A percentile compares a stretch with the other conserved stretches of the same genome.
Evolutionary conservation across 495 filamentous ascomycete species (phyloP).

Genomic region (Endocarpon pusillum): DNA sequence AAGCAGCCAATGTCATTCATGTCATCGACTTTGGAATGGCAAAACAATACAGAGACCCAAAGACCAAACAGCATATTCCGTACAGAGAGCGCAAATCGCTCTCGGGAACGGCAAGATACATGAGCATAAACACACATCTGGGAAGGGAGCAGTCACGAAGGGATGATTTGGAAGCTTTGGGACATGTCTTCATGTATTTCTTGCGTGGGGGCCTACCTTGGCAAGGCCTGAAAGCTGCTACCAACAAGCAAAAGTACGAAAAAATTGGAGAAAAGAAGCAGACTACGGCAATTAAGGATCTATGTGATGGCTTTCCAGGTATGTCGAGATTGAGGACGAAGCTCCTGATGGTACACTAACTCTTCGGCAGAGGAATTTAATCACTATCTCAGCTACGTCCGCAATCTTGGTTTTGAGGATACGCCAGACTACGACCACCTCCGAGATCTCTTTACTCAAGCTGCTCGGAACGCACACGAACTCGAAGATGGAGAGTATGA

Average conservation of each 20-base stretch:
- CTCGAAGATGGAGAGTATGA: slow-evolving; percentile 98
- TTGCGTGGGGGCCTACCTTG: slow-evolving; percentile 87
- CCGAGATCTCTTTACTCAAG: slow-evolving; percentile 87
- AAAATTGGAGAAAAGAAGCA: slow-evolving; percentile 99
- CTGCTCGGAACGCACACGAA: slow-evolving; percentile 85
- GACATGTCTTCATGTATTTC: slow-evolving; percentile 99
- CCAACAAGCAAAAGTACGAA: slow-evolving; percentile 99
- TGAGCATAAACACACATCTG: slow-evolving; percentile 99
- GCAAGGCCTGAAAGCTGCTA: slow-evolving; percentile 97
- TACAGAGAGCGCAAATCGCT: slow-evolving; percentile 96
- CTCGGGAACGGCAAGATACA: slow-evolving; percentile 93
- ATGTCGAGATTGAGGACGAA: slow-evolving; percentile 8
- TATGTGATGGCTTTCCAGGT: slow-evolving; percentile 90
- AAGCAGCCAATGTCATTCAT: slow-evolving; percentile 93
- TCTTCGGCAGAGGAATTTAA: slow-evolving; percentile 65
- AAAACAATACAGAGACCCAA: slow-evolving; percentile 96
- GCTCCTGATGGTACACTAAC: background rate
- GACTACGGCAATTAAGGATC: slow-evolving; percentile 88
- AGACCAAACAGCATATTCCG: slow-evolving; percentile 98
- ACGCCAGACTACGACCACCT: slow-evolving; percentile 98
- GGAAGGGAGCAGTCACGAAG: slow-evolving; percentile 90
- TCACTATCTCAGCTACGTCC: slow-evolving; percentile 92
- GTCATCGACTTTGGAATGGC: slow-evolving; percentile 99
- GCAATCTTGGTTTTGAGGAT: slow-evolving; percentile 96
- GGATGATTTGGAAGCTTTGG: slow-evolving; percentile 90